Percentiles rank a stretch among this genome's conserved stretches.
Evolutionary conservation across 1,284 basidiomycete genomes (phyloP).

Genomic region (Schizopora paradoxa): DNA sequence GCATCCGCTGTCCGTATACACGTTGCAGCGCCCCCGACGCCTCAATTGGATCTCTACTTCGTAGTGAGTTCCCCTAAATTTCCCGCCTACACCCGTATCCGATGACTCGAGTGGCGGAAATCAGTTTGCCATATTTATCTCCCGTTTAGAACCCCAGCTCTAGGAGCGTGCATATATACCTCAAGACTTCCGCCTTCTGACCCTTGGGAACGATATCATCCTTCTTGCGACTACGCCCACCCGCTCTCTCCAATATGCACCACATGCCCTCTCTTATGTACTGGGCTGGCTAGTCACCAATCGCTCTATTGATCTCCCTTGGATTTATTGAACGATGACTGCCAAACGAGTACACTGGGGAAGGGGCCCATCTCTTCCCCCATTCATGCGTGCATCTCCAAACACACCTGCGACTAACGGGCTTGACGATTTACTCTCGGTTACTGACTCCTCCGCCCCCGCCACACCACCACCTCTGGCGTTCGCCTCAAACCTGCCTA

Average conservation of each 20-base stretch:
- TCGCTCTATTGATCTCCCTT: not conserved
- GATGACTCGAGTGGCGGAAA: too few relatives aligned
- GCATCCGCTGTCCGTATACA: too few relatives aligned
- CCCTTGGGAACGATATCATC: not conserved
- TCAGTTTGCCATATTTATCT: too few relatives aligned
- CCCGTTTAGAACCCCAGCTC: not conserved
- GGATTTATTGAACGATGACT: conserved; percentile 1
- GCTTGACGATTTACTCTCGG: conserved; percentile 11
- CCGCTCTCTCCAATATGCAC: not conserved
- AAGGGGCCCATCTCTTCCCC: conserved; percentile 5
- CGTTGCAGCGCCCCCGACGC: too few relatives aligned
- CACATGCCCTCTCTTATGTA: not conserved
- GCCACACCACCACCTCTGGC: conserved; percentile 7
- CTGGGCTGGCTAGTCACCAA: not conserved
- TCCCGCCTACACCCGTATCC: too few relatives aligned
- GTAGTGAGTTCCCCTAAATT: too few relatives aligned
- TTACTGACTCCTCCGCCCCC: conserved; percentile 13
- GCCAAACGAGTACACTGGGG: conserved; percentile 17
- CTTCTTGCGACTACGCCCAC: not conserved
- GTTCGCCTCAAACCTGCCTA: not conserved
- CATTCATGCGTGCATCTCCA: conserved; percentile 7
- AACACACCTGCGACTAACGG: conserved; percentile 2
- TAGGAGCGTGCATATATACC: not conserved
- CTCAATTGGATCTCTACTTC: too few relatives aligned
- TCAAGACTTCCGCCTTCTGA: not conserved